Base-by-base conservation (phyloP, 1,284 basidiomycete genomes). In the Neolentinus lepideus region DNA sequence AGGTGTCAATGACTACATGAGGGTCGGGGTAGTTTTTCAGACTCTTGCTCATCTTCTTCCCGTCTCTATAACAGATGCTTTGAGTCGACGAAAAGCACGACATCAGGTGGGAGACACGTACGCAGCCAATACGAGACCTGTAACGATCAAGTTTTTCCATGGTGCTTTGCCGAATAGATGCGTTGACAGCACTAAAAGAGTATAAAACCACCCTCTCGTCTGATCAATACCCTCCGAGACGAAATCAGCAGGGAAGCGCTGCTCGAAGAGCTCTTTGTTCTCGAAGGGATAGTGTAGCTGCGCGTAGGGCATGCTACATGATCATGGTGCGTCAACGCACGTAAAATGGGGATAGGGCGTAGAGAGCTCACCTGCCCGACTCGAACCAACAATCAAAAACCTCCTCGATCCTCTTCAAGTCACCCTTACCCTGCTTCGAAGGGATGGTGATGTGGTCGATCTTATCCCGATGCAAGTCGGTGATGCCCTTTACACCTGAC, bases 381-480 rank as follows among this genome's bases (percentile, higher is more conserved):
- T 99, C 97, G 70, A 99, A 99, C 97, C 97, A 99, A 70, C 97
- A 99, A 71, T 99, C 97, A 70, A 99, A 99, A 29, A 99, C 94
- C 71, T 98, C 97, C 59, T 98, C 93, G 19, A 98, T 81, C 57
- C 96, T 86, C 70, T 83, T 92, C 46, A 99, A 75, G 21, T 75
- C 71, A 21, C 96, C 97, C 67, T 95, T 97, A 60, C 95, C 96
- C 69, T 85, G 73, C 67, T 89, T 78, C 31, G 94, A 98, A 3
- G 96, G 97, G 65, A 99, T 98, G 56, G 92, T 95, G 74, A 99
- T 92, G 67, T 92, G 83, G 71, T 98, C 95, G 64, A 99, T 94
- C 67, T 85, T 92, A 62, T 99, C 94, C 57, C 94, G 80, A 73
- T 99, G 97, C 52, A 99, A 71, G 71, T 99, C 96, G n/a, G 75